phyloP scores from a whole-genome alignment of 306 rosid genomes.

The Rubus parviflorus region DNA sequence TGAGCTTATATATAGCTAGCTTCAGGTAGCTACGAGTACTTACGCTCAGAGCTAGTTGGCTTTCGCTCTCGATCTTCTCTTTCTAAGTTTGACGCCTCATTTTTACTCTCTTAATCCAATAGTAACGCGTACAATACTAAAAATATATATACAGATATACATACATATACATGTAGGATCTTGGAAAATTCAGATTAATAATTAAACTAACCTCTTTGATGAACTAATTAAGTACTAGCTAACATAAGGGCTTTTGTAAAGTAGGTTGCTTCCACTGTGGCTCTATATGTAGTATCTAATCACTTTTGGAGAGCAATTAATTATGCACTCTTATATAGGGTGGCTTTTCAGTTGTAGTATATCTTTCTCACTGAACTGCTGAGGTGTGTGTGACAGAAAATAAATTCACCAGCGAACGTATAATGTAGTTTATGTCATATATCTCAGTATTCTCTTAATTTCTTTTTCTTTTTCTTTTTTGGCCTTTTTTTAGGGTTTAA shows the following conservation, averaged over 20 bases:
- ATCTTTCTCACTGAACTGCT: not conserved
- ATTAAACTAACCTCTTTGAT: no score
- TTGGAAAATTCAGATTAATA: not conserved
- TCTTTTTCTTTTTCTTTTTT: not conserved
- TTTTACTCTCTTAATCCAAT: no score
- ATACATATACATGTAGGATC: not conserved
- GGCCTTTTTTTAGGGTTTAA: not conserved
- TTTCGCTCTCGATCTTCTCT: no score
- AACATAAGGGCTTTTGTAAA: not conserved
- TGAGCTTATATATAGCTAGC: no score
- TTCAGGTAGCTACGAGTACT: no score
- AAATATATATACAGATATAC: no score
- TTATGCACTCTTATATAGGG: not conserved
- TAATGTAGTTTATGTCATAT: not conserved
- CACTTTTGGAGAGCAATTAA: conserved; percentile 8
- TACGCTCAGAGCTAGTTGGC: no score
- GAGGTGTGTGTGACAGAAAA: not conserved
- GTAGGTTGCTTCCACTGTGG: conserved; percentile 8
- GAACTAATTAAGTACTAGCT: not conserved
- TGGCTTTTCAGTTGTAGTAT: not conserved
- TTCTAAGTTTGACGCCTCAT: no score
- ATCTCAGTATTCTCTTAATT: not conserved
- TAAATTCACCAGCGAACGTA: no score
- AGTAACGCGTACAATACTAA: not conserved
- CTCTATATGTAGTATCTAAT: not conserved